A percentile compares a stretch with the other conserved stretches of the same genome.
Conservation (phyloP, 176 grass and related monocot genomes). For the Chloris gayana region DNA sequence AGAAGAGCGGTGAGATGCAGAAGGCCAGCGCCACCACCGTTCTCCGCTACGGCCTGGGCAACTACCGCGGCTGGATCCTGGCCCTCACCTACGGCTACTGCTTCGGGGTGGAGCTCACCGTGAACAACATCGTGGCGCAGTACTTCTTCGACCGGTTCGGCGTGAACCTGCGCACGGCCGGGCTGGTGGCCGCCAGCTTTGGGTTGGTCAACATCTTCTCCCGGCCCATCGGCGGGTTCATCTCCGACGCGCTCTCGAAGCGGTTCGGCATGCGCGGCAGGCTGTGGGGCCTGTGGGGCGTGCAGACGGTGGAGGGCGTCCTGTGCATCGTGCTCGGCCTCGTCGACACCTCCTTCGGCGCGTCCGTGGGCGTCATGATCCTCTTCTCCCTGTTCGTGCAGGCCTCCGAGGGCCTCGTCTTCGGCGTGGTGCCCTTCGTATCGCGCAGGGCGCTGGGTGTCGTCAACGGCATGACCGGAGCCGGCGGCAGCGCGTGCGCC, state of each 20-base stretch:
- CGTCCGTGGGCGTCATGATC: conserved; percentile 68
- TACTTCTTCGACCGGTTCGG: conserved; percentile 90
- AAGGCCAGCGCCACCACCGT: conserved; percentile 80
- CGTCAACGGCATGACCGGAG: conserved; percentile 87
- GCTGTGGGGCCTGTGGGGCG: conserved; percentile 81
- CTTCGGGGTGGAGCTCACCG: conserved; percentile 86
- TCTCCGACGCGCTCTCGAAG: conserved; percentile 74
- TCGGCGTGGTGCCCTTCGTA: conserved; percentile 86
- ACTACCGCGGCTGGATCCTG: conserved; percentile 80
- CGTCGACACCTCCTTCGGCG: conserved; percentile 47
- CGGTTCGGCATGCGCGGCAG: conserved; percentile 78
- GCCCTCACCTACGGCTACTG: conserved; percentile 89
- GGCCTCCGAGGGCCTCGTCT: conserved; percentile 76
- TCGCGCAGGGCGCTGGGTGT: conserved; percentile 75
- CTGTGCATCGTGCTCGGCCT: conserved; percentile 64
- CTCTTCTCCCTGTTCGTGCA: conserved; percentile 86
- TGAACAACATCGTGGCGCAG: conserved; percentile 88
- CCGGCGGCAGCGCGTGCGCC: conserved; percentile 72
- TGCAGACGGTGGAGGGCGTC: conserved; percentile 68
- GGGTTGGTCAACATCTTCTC: conserved; percentile 83
- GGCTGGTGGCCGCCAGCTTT: conserved; percentile 82
- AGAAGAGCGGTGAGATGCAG: conserved; percentile 73
- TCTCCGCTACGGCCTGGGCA: conserved; percentile 58
- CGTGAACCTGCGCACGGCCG: conserved; percentile 66
- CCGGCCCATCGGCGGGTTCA: conserved; percentile 58